These are phyloP conservation scores for Cordyceps cicadae DNA, from an alignment of 2,329 filamentous ascomycete species.

Conservation along the genomic window DNA sequence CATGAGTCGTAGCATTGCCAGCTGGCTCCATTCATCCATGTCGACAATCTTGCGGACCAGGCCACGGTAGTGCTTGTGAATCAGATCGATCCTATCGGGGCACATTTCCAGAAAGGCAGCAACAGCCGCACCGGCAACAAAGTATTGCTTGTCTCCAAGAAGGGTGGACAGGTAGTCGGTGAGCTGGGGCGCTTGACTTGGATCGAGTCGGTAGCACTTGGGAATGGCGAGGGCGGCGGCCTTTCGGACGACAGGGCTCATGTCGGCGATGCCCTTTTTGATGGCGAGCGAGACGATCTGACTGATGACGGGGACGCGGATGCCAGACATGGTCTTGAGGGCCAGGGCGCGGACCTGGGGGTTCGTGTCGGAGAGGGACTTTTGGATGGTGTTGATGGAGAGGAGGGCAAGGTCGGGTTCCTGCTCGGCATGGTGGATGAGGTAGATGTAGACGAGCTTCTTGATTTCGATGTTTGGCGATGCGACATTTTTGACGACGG, in stretches of 20 bases:
- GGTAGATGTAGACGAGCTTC: constrained; percentile 97
- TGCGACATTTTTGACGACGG: constrained; percentile 94
- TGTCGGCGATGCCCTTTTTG: constrained; percentile 85
- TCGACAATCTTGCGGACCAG: constrained; percentile 88
- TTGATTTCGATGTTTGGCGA: constrained; percentile 92
- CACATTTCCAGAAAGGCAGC: constrained; percentile 84
- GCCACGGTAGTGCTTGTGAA: constrained; percentile 81
- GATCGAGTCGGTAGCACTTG: constrained; percentile 90
- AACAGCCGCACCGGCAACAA: constrained; percentile 90
- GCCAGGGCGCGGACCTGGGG: constrained; percentile 87
- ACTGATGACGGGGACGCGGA: constrained; percentile 93
- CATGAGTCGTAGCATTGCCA: constrained; percentile 75
- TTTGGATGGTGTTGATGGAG: constrained; percentile 98
- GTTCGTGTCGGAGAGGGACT: constrained; percentile 86
- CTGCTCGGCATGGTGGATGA: constrained; percentile 91
- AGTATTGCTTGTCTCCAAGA: constrained; percentile 87
- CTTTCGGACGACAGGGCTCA: constrained; percentile 89
- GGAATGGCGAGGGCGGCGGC: constrained; percentile 89
- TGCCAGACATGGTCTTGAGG: constrained; percentile 92
- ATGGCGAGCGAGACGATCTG: constrained; percentile 95
- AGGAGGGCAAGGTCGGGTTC: constrained; percentile 92
- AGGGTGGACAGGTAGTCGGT: constrained; percentile 72
- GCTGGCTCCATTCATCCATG: constrained; percentile 98
- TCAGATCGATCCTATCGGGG: constrained; percentile 75
- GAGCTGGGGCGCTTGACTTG: constrained; percentile 74